A percentile compares a stretch with the other conserved stretches of the same genome.
phyloP scores from a whole-genome alignment of 345 rosid species.

The Mercurialis annua region DNA sequence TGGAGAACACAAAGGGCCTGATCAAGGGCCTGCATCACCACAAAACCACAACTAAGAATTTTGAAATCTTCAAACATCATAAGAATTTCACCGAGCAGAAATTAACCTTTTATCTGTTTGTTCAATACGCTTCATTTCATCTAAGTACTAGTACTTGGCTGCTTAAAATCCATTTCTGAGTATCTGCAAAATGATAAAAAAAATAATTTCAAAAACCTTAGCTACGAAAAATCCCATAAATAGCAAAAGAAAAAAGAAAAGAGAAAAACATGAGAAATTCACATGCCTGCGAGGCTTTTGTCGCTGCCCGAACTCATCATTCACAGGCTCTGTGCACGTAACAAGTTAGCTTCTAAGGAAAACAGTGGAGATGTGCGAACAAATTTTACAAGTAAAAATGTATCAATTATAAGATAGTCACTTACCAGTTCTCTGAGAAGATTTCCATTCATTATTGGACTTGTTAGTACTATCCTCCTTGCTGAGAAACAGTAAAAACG shows the following conservation, averaged over 20 bases:
- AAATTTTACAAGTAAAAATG: neutral
- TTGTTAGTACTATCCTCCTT: constrained; percentile 45
- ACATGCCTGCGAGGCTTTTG: constrained; percentile 62
- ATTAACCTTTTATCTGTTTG: constrained; percentile 42
- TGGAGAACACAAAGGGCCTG: constrained; percentile 61
- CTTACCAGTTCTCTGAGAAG: constrained; percentile 57
- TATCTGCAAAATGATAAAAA: constrained; percentile 40
- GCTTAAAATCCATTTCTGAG: constrained; percentile 75
- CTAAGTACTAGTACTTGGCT: constrained; percentile 43
- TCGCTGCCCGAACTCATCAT: constrained; percentile 55
- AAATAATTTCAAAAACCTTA: neutral
- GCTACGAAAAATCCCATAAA: neutral
- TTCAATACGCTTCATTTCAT: constrained; percentile 29
- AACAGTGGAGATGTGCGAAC: no score
- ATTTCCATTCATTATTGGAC: constrained; percentile 45
- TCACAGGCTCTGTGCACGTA: constrained; percentile 39
- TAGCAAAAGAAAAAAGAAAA: constrained; percentile 4
- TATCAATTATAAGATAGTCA: constrained; percentile 6
- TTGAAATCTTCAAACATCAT: constrained; percentile 18
- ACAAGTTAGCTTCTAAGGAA: constrained; percentile 11
- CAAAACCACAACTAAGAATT: constrained; percentile 30
- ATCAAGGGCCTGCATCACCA: constrained; percentile 46
- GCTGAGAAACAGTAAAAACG: constrained; percentile 36
- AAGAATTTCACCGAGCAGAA: constrained; percentile 19
- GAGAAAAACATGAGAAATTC: neutral